These are phyloP conservation scores for Trifolium fragiferum DNA, from an alignment of 306 rosid genomes.

Conservation along the genomic window DNA sequence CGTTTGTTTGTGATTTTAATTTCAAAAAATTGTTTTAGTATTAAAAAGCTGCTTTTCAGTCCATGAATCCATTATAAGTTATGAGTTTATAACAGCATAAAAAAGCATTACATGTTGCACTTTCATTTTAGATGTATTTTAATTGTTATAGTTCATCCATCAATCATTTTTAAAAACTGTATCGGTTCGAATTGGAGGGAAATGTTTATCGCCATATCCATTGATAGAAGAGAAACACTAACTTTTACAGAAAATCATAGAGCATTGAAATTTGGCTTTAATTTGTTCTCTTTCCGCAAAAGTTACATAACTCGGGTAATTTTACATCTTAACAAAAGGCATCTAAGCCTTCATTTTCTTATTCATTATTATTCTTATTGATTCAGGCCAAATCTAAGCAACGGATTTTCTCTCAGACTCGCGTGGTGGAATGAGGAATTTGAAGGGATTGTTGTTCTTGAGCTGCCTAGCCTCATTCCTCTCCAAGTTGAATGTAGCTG, in stretches of 20 bases:
- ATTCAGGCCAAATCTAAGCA: slow-evolving; percentile 14
- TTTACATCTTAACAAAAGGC: slow-evolving; percentile 14
- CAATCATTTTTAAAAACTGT: too few relatives aligned
- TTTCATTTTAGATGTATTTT: too few relatives aligned
- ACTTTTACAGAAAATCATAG: neutral
- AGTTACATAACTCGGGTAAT: neutral
- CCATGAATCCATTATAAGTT: too few relatives aligned
- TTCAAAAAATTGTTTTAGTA: too few relatives aligned
- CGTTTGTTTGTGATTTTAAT: too few relatives aligned
- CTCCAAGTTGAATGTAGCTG: slow-evolving; percentile 40
- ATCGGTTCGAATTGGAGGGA: too few relatives aligned
- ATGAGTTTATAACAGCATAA: too few relatives aligned
- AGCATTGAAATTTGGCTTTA: neutral
- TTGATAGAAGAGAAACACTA: too few relatives aligned
- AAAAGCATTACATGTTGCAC: too few relatives aligned
- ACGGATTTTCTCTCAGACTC: slow-evolving; percentile 11
- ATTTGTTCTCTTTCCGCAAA: slow-evolving; percentile 35
- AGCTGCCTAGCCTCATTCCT: slow-evolving; percentile 47
- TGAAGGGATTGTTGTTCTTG: slow-evolving; percentile 51
- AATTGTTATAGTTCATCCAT: too few relatives aligned
- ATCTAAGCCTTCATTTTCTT: slow-evolving; percentile 37
- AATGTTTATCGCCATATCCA: too few relatives aligned
- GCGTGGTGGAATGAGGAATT: slow-evolving; percentile 42
- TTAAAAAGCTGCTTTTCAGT: too few relatives aligned
- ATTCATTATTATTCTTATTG: neutral